Base-by-base conservation (phyloP, 2,329 filamentous ascomycete genomes). In the Dendrostoma leiphaemia region DNA sequence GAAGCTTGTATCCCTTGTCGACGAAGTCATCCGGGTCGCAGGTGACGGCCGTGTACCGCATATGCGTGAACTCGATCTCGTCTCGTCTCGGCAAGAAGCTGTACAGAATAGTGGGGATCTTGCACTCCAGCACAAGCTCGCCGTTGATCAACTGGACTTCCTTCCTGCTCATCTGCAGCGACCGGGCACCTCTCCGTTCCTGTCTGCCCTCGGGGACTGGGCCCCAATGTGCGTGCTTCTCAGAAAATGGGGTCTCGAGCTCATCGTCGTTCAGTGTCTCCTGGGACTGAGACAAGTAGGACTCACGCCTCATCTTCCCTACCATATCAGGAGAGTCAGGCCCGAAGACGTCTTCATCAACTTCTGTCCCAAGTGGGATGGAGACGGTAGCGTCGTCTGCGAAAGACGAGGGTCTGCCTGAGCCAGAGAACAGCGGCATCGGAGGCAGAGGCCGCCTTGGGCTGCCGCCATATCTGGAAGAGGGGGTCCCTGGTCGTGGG, bases 21-120 rank as follows among this genome's bases (percentile, higher is more conserved):
- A 91, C 89, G 64, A 96, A 97, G 68, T 97, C 91, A 69, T 97
- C 92, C 0, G 92, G 95, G 67, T 97, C 92, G 71, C 91, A 97
- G 2, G 94, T 99, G n/a, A 96, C 94, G 9, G 94, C 94, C 0
- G 93, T 97, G 70, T 99, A 99, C 51, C 94, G 87, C 93, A 97
- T 97, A 67, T 97, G 92, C 0, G 94, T 99, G 70, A 99, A 99
- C 67, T 99, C 94, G 59, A 93, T 81, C 69, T 96, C 93, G 67
- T 97, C 91, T 56, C 93, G 85, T 15, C 93, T 84, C 0, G 95
- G 95, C 58, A 99, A 75, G 74, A 99, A 99, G 69, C 91, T 96
- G 81, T 97, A 95, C 37, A 99, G 79, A 62, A 97, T 99, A 1
- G 94, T 99, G 0, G 95, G 94, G 62, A 99, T 99, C 74, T 99